Evolutionary conservation across 352 stramenopile species (phyloP).

Genomic region (Phytophthora parvispora): DNA sequence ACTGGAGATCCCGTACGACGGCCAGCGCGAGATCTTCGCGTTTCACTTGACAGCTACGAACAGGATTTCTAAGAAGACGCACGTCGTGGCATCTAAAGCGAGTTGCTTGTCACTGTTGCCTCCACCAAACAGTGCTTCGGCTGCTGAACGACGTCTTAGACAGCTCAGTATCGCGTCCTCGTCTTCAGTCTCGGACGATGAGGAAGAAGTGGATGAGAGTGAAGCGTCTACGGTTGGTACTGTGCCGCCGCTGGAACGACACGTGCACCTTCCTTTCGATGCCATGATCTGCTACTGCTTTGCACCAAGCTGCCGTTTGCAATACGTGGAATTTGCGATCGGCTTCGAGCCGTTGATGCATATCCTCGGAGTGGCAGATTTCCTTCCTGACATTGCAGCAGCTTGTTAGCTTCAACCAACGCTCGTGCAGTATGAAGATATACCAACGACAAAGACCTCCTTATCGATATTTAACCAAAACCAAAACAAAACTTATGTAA

Average conservation of each 20-base stretch:
- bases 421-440: background rate
- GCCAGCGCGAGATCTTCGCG: slow-evolving; percentile 61
- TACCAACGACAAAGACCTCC: slow-evolving; percentile 1
- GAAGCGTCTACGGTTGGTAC: background rate
- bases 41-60: slow-evolving; percentile 84
- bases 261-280: slow-evolving; percentile 80
- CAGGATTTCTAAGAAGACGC: slow-evolving; percentile 72
- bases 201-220: slow-evolving; percentile 23
- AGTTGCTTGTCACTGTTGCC: slow-evolving; percentile 57
- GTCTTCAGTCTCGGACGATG: slow-evolving; percentile 25
- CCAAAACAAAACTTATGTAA: slow-evolving; percentile 20
- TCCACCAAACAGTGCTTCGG: background rate
- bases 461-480: slow-evolving; percentile 27
- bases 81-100: slow-evolving; percentile 66
- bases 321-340: slow-evolving; percentile 91
- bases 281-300: slow-evolving; percentile 92
- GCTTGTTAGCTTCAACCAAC: slow-evolving; percentile 11
- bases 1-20: slow-evolving; percentile 70
- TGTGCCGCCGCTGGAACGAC: slow-evolving; percentile 52
- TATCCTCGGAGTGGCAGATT: slow-evolving; percentile 64
- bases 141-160: slow-evolving; percentile 20
- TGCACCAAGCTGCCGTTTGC: slow-evolving; percentile 50
- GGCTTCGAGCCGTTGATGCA: slow-evolving; percentile 89
- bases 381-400: slow-evolving; percentile 45
- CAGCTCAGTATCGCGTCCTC: slow-evolving; percentile 26